Evolutionary conservation across 768 basidiomycete species (phyloP).

Genomic region (Melanogaster broomeanus): DNA sequence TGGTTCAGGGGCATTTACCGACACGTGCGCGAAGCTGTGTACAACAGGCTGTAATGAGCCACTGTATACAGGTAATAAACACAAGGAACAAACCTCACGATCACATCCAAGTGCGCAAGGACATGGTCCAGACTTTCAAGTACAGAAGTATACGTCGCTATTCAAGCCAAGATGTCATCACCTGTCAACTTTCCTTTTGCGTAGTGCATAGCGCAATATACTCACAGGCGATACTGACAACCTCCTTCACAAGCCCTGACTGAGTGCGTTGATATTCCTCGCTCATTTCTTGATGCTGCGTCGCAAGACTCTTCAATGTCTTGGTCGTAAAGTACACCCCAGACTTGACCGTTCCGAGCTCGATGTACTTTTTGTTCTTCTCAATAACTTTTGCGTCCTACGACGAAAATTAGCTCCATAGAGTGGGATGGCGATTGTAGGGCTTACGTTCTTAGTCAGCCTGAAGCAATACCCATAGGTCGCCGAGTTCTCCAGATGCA

Average conservation of each 20-base stretch:
- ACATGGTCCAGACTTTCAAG: conserved; percentile 82
- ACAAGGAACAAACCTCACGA: conserved; percentile 63
- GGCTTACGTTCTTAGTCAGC: conserved; percentile 82
- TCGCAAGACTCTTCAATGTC: conserved; percentile 67
- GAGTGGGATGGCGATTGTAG: not conserved
- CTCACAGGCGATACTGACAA: conserved; percentile 89
- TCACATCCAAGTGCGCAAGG: conserved; percentile 90
- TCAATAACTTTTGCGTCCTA: conserved; percentile 81
- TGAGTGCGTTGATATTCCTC: conserved; percentile 77
- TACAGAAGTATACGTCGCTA: conserved; percentile 90
- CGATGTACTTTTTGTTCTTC: conserved; percentile 69
- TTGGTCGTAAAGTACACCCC: conserved; percentile 90
- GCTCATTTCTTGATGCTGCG: conserved; percentile 68
- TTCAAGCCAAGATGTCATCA: not conserved
- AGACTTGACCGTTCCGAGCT: conserved; percentile 81
- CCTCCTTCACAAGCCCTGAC: conserved; percentile 83
- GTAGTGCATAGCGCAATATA: not conserved
- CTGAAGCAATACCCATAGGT: conserved; percentile 93
- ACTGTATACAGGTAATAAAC: not conserved
- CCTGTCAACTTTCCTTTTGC: not conserved
- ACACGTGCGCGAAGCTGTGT: conserved; percentile 86
- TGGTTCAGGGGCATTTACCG: conserved; percentile 80
- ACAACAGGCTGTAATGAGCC: not conserved
- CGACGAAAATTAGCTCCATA: not conserved
- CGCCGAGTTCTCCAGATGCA: conserved; percentile 90